Evolutionary conservation across 352 stramenopile species (phyloP), one percentile per base, ranked within the genome.

Genomic region (Pythium dissimile): DNA sequence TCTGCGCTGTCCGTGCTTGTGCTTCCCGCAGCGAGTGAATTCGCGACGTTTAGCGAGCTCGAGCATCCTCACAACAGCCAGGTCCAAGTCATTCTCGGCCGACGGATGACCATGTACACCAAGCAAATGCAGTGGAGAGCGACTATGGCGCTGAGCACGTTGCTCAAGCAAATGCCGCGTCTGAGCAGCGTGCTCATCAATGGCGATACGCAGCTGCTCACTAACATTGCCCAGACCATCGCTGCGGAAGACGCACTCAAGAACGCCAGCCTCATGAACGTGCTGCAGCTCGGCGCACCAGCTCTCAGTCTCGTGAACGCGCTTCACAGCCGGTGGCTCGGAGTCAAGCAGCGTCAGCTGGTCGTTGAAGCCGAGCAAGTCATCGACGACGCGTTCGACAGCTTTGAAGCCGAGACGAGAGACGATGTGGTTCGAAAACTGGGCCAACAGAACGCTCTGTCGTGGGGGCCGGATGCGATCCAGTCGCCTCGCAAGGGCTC

Each of bases 41-140:
- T 72, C 11, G 32, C 55, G 3, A 52, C 59, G 1, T 71, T 85
- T 28, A 67, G 27, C 4, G 76, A 92, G 18, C 56, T 90, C 0
- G 68, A 83, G 7, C 62, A 80, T 20, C 80, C 82, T 11, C 76
- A 92, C 34, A 90, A 92, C 49, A 84, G 65, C 7, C 59, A 68
- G 0, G 76, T 92, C 0, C 78, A 90, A 31, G 57, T 73, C 18
- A 74, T 92, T 24, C 54, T 94, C 3, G 67, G 80, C 3, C 66
- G 58, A 10, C 69, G 73, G 12, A 51, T 94, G n/a, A 79, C 75
- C 11, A 78, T 80, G 38, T 92, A 78, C 68, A 90, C 86, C 15
- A 82, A 88, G 42, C 82, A 95, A 47, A 57, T 95, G 10, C 81
- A 86, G 55, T 95, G 86, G 86, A 61, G 83, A 13, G 71, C 86